Percentiles rank a stretch among this genome's conserved stretches.
phyloP scores from a whole-genome alignment of 2,329 filamentous ascomycete genomes.

The Fusarium sp. region DNA sequence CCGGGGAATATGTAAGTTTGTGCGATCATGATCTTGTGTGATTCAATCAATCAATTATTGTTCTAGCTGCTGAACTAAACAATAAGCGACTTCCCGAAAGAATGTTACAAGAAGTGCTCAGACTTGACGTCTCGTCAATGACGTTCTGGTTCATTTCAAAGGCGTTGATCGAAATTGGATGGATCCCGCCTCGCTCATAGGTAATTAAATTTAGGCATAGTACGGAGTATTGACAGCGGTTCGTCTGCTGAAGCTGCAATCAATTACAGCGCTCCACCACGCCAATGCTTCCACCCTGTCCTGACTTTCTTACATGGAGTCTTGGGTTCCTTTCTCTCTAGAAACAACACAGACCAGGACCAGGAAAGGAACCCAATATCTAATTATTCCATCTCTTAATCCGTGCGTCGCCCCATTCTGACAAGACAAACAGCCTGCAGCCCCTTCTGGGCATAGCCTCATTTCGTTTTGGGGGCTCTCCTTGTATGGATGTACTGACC shows the following conservation, averaged over 20 bases:
- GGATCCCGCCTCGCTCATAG: background rate
- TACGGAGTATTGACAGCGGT: background rate
- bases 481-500: background rate
- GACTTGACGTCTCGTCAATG: conserved; percentile 34
- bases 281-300: conserved; percentile 10
- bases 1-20: background rate
- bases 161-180: conserved; percentile 35
- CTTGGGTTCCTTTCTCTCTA: background rate
- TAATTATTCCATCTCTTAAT: conserved; percentile 20
- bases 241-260: conserved; percentile 16
- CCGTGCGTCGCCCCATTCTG: conserved; percentile 31
- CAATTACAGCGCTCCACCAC: conserved; percentile 21
- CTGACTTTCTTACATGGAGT: background rate
- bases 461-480: conserved; percentile 13
- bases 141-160: conserved; percentile 36
- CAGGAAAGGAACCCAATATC: background rate
- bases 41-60: conserved; percentile 2
- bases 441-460: conserved; percentile 32
- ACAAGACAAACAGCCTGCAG: conserved; percentile 17
- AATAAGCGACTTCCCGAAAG: conserved; percentile 25
- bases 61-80: background rate
- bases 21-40: conserved; percentile 6
- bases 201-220: background rate
- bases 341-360: background rate
- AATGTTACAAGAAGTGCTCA: conserved; percentile 17